Conservation (phyloP, 2,329 filamentous ascomycete species). For the Aspergillus floridensis region DNA sequence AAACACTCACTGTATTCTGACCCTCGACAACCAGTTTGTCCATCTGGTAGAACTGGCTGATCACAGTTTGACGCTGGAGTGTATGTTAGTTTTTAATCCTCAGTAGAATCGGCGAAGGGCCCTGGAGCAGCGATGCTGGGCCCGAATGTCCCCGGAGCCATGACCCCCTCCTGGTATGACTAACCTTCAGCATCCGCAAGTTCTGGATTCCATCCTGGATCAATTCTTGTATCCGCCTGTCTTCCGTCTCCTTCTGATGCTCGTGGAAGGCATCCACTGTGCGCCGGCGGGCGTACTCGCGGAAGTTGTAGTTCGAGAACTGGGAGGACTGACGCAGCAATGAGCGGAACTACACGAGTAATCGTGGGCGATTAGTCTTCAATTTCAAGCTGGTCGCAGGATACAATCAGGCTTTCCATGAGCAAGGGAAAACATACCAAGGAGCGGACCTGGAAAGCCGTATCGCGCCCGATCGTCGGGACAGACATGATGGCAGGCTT, state of each 20-base stretch:
- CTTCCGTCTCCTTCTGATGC: conserved; percentile 69
- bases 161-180: conserved; percentile 27
- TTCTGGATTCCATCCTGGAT: conserved; percentile 85
- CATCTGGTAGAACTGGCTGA: conserved; percentile 92
- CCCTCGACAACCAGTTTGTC: conserved; percentile 91
- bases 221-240: conserved; percentile 77
- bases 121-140: not conserved
- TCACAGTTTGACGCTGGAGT: conserved; percentile 84
- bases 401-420: not conserved
- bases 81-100: conserved; percentile 33
- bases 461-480: conserved; percentile 39
- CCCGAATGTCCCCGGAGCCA: not conserved
- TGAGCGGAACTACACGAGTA: conserved; percentile 75
- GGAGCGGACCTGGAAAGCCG: conserved; percentile 49
- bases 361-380: not conserved
- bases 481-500: conserved; percentile 42
- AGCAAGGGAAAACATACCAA: conserved; percentile 34
- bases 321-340: conserved; percentile 80
- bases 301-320: conserved; percentile 95
- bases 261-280: conserved; percentile 89
- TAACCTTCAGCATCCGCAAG: conserved; percentile 85
- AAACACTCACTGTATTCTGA: conserved; percentile 65
- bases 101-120: not conserved
- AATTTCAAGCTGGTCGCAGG: not conserved
- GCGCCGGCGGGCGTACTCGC: conserved; percentile 89